Conservation (phyloP, 1,284 basidiomycete genomes). For the Trametes pubescens region DNA sequence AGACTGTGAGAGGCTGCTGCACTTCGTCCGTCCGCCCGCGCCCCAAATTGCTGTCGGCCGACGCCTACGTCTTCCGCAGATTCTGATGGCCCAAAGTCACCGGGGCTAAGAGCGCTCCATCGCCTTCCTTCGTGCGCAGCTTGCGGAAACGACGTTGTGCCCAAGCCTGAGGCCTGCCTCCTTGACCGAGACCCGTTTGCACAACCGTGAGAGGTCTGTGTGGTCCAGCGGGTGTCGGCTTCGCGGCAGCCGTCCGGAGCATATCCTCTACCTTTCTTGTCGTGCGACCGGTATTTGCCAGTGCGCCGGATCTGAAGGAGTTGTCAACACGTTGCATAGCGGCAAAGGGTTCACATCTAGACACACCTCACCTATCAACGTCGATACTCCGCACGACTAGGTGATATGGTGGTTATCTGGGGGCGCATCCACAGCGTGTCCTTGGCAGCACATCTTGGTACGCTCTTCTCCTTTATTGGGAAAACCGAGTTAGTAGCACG, state of each 20-base stretch:
- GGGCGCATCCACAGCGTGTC: too few relatives aligned
- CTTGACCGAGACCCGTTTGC: background rate
- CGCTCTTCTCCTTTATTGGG: background rate
- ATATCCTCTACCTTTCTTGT: background rate
- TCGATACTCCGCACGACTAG: too few relatives aligned
- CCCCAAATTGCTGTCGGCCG: background rate
- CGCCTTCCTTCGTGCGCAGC: background rate
- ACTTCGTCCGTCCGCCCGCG: background rate
- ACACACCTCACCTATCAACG: background rate
- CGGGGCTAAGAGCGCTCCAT: background rate
- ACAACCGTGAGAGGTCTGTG: conserved; percentile 13
- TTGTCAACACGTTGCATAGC: background rate
- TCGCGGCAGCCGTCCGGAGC: background rate
- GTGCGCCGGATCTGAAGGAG: background rate
- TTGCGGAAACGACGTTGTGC: background rate
- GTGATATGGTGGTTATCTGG: too few relatives aligned
- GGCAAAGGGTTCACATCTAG: background rate
- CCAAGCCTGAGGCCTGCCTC: background rate
- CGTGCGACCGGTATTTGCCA: background rate
- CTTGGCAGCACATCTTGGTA: too few relatives aligned
- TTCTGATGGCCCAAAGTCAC: background rate
- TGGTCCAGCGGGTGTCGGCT: conserved; percentile 2
- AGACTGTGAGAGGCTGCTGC: background rate
- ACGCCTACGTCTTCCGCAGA: background rate
- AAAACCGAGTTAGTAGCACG: too few relatives aligned